Evolutionary conservation across 1,284 basidiomycete species (phyloP).

Genomic region (Naganishia sp.): DNA sequence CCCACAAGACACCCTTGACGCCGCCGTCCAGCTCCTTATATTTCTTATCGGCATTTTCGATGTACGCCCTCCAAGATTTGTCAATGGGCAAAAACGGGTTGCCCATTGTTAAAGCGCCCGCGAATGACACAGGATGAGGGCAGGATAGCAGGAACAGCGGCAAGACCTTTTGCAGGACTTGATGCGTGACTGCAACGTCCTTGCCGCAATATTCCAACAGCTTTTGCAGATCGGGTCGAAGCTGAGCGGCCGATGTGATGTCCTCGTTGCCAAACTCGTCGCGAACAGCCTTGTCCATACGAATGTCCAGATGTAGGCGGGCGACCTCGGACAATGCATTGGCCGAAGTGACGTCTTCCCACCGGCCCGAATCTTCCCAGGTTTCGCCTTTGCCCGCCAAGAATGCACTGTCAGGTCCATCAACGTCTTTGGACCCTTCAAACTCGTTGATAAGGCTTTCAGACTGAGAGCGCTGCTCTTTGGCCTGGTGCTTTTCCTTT

Average conservation of each 20-base stretch:
- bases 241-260: slow-evolving; percentile 57
- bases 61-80: slow-evolving; percentile 80
- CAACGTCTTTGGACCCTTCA: slow-evolving; percentile 51
- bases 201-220: slow-evolving; percentile 86
- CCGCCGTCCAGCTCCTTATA: slow-evolving; percentile 75
- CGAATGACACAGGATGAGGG: slow-evolving; percentile 90
- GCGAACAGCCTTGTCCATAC: slow-evolving; percentile 77
- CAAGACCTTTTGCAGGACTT: slow-evolving; percentile 77
- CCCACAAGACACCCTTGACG: slow-evolving; percentile 65
- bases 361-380: slow-evolving; percentile 48
- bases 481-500: slow-evolving; percentile 53
- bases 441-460: slow-evolving; percentile 40
- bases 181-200: slow-evolving; percentile 83
- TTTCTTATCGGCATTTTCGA: slow-evolving; percentile 72
- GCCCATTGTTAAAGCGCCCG: slow-evolving; percentile 88
- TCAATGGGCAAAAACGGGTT: slow-evolving; percentile 90
- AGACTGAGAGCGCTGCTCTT: slow-evolving; percentile 38
- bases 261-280: slow-evolving; percentile 65
- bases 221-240: slow-evolving; percentile 67
- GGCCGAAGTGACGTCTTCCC: slow-evolving; percentile 90
- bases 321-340: slow-evolving; percentile 94
- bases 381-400: slow-evolving; percentile 26
- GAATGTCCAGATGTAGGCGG: slow-evolving; percentile 79
- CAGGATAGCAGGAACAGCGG: slow-evolving; percentile 81
- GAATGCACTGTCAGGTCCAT: slow-evolving; percentile 35